Percentiles rank a stretch among this genome's conserved stretches.
phyloP scores from a whole-genome alignment of 176 grass and related monocot genomes.

The Elaeis guineensis region DNA sequence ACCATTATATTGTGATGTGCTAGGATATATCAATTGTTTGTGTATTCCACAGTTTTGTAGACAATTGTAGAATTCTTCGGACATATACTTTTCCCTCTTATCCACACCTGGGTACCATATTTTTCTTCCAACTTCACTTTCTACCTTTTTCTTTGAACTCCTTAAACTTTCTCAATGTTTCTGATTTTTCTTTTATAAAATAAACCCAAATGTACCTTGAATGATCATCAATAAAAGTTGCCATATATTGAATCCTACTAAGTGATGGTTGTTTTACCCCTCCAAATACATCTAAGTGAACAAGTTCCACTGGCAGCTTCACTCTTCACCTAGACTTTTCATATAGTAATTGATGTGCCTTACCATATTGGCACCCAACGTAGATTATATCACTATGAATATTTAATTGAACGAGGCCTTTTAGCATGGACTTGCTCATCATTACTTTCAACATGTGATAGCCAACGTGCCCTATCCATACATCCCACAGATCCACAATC shows the following conservation, averaged over 20 bases:
- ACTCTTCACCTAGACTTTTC: neutral
- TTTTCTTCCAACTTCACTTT: slow-evolving; percentile 3
- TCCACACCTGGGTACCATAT: neutral
- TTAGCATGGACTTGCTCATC: slow-evolving; percentile 1
- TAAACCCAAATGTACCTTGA: slow-evolving; percentile 1
- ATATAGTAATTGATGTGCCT: slow-evolving; percentile 7
- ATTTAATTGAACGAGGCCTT: slow-evolving; percentile 10
- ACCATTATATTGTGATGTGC: slow-evolving; percentile 24
- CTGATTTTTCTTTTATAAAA: slow-evolving; percentile 14
- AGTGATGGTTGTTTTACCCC: neutral
- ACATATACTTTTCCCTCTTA: slow-evolving; percentile 10
- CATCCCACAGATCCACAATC: neutral
- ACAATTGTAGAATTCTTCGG: slow-evolving; percentile 11
- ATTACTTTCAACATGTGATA: slow-evolving; percentile 8
- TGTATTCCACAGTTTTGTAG: slow-evolving; percentile 8
- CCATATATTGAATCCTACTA: neutral
- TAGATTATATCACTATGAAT: neutral
- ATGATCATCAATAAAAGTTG: neutral
- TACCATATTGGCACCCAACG: slow-evolving; percentile 2
- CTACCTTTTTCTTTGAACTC: slow-evolving; percentile 22
- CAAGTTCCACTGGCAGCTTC: slow-evolving; percentile 11
- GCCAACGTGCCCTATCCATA: neutral
- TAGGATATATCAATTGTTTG: slow-evolving; percentile 6
- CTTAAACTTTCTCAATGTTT: slow-evolving; percentile 6
- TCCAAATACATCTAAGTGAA: slow-evolving; percentile 22